Evolutionary conservation across 2,329 filamentous ascomycete species (phyloP).

Genomic region (Fusarium miscanthi): DNA sequence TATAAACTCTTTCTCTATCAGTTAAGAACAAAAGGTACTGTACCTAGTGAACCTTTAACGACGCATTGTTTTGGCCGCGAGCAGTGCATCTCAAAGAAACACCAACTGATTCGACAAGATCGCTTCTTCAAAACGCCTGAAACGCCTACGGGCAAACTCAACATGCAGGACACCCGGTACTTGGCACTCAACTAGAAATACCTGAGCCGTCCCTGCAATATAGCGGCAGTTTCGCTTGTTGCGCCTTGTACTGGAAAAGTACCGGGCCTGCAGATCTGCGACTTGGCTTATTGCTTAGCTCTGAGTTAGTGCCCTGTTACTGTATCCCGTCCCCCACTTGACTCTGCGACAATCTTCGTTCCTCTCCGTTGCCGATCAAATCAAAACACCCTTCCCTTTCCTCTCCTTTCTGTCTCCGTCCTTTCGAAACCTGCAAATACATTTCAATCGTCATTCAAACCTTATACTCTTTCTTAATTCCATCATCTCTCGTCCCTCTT

Average conservation of each 20-base stretch:
- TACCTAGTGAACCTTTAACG: conserved; percentile 9
- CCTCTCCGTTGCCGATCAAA: conserved; percentile 35
- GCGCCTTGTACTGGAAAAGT: conserved; percentile 22
- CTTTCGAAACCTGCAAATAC: conserved; percentile 14
- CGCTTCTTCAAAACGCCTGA: conserved; percentile 30
- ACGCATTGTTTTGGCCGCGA: conserved; percentile 13
- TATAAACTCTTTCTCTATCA: neutral
- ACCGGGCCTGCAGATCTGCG: conserved; percentile 40
- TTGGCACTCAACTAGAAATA: conserved; percentile 18
- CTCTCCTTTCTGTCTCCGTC: neutral
- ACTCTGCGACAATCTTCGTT: conserved; percentile 34
- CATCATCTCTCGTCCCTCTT: neutral
- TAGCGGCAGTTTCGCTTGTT: conserved; percentile 2
- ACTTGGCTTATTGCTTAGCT: conserved; percentile 47
- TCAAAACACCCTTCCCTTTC: conserved; percentile 28
- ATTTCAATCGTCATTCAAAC: conserved; percentile 17
- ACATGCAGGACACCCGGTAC: conserved; percentile 25
- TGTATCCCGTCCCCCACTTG: conserved; percentile 5
- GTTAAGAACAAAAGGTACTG: neutral
- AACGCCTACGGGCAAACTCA: conserved; percentile 20
- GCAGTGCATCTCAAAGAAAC: conserved; percentile 26
- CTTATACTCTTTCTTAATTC: conserved; percentile 16
- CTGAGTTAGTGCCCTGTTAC: conserved; percentile 1
- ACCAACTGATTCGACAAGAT: conserved; percentile 34
- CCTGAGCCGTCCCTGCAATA: conserved; percentile 5